A percentile compares a stretch with the other conserved stretches of the same genome.
Conservation (phyloP, 2,329 filamentous ascomycete genomes). For the Cadophora sp. region DNA sequence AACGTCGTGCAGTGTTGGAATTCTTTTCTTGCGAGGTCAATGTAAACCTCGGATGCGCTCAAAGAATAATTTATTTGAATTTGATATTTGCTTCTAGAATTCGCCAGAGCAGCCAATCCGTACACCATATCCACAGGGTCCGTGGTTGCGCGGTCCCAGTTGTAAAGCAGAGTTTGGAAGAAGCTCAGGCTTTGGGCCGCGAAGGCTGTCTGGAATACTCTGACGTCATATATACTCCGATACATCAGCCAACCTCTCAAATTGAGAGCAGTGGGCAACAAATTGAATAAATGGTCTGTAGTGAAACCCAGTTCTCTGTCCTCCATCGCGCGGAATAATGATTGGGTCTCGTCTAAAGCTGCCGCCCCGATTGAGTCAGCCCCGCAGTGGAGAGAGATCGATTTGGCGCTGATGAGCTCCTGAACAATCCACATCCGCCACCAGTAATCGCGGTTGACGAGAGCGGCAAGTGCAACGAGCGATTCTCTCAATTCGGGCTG, state of each 20-base stretch:
- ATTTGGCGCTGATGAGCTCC: conserved; percentile 9
- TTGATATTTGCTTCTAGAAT: background rate
- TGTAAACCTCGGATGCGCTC: background rate
- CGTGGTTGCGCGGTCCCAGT: background rate
- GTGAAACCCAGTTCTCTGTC: background rate
- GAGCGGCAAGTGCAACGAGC: background rate
- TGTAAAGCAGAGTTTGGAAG: background rate
- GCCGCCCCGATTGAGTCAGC: background rate
- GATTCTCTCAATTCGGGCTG: background rate
- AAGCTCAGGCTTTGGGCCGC: background rate
- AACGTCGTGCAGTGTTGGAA: background rate
- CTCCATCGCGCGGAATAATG: background rate
- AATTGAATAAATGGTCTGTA: background rate
- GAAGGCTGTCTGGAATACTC: background rate
- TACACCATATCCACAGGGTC: conserved; percentile 14
- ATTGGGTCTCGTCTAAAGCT: background rate
- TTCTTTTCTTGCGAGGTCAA: background rate
- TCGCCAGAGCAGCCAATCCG: conserved; percentile 9
- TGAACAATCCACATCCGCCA: conserved; percentile 18
- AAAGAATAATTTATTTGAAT: background rate
- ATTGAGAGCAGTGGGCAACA: background rate
- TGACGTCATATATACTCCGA: background rate
- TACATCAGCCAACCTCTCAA: background rate
- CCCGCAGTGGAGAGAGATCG: background rate
- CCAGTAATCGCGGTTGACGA: background rate